A percentile compares a stretch with the other conserved stretches of the same genome.
Conservation (phyloP, 2,329 filamentous ascomycete species). For the Sordariomycetes sp. region DNA sequence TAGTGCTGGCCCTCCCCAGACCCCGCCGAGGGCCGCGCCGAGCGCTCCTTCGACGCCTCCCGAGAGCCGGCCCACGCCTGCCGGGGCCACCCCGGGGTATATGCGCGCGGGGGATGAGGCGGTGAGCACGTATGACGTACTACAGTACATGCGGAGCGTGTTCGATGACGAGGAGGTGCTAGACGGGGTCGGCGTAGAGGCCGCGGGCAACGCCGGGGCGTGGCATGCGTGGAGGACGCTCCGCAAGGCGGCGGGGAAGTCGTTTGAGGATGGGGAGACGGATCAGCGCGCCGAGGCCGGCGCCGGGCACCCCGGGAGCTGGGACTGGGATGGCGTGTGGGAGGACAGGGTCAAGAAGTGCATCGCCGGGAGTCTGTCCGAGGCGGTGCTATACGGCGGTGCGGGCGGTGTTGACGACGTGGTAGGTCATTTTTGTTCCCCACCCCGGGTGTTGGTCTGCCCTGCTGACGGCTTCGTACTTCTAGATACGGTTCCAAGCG, state of each 20-base stretch:
- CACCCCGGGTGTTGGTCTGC: not conserved
- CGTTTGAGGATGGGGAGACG: slow-evolving; percentile 11
- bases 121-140: slow-evolving; percentile 53
- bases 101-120: slow-evolving; percentile 28
- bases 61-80: not conserved
- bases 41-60: slow-evolving; percentile 8
- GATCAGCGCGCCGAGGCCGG: slow-evolving; percentile 4
- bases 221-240: slow-evolving; percentile 89
- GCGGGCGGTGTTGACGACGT: slow-evolving; percentile 55
- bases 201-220: slow-evolving; percentile 80
- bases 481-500: slow-evolving; percentile 59
- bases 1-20: slow-evolving; percentile 5
- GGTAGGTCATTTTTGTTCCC: slow-evolving; percentile 34
- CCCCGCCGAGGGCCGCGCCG: not conserved
- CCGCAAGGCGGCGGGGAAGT: slow-evolving; percentile 38
- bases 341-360: slow-evolving; percentile 76
- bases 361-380: slow-evolving; percentile 66
- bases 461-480: slow-evolving; percentile 6
- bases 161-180: slow-evolving; percentile 72
- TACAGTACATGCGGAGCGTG: slow-evolving; percentile 71
- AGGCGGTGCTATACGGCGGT: slow-evolving; percentile 67
- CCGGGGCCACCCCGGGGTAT: slow-evolving; percentile 22
- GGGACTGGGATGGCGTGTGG: slow-evolving; percentile 99
- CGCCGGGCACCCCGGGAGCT: slow-evolving; percentile 60
- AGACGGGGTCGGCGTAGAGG: slow-evolving; percentile 68